Percentiles rank a stretch among this genome's conserved stretches.
Evolutionary conservation across 305 asterid species (phyloP).

Genomic region (Fraxinus nigra): DNA sequence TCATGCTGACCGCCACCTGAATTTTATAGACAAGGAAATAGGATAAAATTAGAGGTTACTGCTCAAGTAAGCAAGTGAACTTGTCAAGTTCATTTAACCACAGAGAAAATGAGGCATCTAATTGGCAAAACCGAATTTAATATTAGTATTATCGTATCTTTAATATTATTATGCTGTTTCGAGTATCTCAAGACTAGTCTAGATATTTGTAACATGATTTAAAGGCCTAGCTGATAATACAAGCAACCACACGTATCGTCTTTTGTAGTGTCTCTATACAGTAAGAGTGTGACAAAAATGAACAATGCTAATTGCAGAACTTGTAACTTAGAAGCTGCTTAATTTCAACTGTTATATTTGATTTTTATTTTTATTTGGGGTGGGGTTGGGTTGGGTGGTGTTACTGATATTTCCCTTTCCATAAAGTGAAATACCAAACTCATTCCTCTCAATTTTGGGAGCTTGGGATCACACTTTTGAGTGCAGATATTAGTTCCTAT

Average conservation of each 20-base stretch:
- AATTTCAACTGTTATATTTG: background rate
- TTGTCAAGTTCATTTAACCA: slow-evolving; percentile 9
- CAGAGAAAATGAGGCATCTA: background rate
- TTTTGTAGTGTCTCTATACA: background rate
- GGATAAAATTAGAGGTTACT: slow-evolving; percentile 12
- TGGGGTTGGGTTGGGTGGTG: background rate
- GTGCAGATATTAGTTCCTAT: background rate
- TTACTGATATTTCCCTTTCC: background rate
- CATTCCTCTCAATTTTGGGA: background rate
- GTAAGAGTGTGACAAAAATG: background rate
- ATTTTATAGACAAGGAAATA: slow-evolving; percentile 15
- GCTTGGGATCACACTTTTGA: background rate
- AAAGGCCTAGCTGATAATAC: background rate
- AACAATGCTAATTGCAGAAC: background rate
- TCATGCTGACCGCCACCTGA: slow-evolving; percentile 66
- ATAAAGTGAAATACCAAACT: background rate
- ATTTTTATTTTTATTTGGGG: background rate
- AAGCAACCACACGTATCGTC: background rate
- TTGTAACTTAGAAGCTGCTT: background rate
- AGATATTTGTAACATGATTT: background rate
- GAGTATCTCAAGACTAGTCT: background rate
- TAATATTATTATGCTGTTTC: background rate
- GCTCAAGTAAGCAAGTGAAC: slow-evolving; percentile 9
- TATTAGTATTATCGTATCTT: slow-evolving; percentile 8
- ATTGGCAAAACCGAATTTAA: background rate